These are phyloP conservation scores for Zea mays DNA, from an alignment of 176 grass and related monocot genomes.

Conservation along the genomic window Zm-B73-REFERENCE-NAM-5.0 NC_050096.1:45568501-45569000, in stretches of 20 bases:
- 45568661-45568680: conserved; percentile 11
- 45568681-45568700: background rate
- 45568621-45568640: conserved; percentile 31
- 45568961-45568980: too few species aligned
- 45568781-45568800: background rate
- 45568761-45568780: conserved; percentile 39
- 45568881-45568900: background rate
- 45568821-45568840: background rate
- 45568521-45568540: conserved; percentile 39
- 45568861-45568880: background rate
- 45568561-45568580: conserved; percentile 40
- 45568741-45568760: conserved; percentile 25
- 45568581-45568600: conserved; percentile 46
- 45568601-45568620: conserved; percentile 39
- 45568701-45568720: conserved; percentile 20
- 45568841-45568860: conserved; percentile 2
- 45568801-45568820: background rate
- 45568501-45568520: conserved; percentile 20
- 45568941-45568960: too few species aligned
- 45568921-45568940: too few species aligned
- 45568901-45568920: too few species aligned
- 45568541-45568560: conserved; percentile 52
- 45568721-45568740: conserved; percentile 24
- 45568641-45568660: conserved; percentile 1
- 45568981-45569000: too few species aligned